phyloP scores from a whole-genome alignment of 495 filamentous ascomycete species.

The Cercophora scortea region DNA sequence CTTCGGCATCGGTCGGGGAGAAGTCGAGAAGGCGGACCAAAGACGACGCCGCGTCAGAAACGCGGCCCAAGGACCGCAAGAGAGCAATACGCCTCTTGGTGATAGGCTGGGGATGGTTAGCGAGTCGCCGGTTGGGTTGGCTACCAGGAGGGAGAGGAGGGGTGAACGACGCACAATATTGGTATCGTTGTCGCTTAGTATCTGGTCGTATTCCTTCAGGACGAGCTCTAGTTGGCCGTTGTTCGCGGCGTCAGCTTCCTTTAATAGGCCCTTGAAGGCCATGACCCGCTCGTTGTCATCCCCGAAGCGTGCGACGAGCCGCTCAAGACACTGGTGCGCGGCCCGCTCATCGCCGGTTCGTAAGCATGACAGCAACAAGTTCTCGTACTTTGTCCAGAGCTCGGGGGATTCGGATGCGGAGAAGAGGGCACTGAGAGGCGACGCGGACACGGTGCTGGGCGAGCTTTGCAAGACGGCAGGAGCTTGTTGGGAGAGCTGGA shows the following conservation, averaged over 20 bases:
- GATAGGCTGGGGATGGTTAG: conserved; percentile 54
- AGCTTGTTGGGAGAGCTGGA: conserved; percentile 72
- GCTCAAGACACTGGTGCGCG: conserved; percentile 65
- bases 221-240: conserved; percentile 55
- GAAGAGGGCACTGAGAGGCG: conserved; percentile 44
- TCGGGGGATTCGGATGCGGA: conserved; percentile 62
- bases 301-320: conserved; percentile 72
- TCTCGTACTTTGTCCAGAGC: conserved; percentile 75
- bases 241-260: conserved; percentile 72
- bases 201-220: conserved; percentile 66
- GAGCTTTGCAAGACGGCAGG: conserved; percentile 53
- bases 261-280: conserved; percentile 72
- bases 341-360: conserved; percentile 74
- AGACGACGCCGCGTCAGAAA: conserved; percentile 63
- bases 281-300: conserved; percentile 72
- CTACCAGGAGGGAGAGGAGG: not conserved
- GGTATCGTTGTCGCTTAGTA: conserved; percentile 64
- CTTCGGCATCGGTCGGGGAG: conserved; percentile 84
- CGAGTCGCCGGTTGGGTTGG: not conserved
- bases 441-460: conserved; percentile 37
- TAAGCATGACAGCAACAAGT: conserved; percentile 76
- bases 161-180: conserved; percentile 57
- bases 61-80: conserved; percentile 59
- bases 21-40: conserved; percentile 69
- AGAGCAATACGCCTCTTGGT: conserved; percentile 80